phyloP scores from a whole-genome alignment of 129 eudicot species.

The Helichrysum umbraculigerum region DNA sequence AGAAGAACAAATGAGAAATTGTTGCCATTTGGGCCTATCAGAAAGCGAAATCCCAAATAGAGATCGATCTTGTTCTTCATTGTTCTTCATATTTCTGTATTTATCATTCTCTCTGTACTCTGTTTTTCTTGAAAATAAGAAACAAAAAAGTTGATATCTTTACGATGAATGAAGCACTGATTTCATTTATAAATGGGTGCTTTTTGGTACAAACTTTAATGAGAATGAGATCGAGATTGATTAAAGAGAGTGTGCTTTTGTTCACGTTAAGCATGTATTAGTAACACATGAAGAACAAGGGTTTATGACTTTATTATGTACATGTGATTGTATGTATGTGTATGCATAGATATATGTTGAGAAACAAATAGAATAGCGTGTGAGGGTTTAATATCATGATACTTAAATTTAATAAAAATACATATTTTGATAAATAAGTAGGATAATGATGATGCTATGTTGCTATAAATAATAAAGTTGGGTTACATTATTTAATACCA shows the following conservation, averaged over 20 bases:
- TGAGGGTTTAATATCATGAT: too few species aligned
- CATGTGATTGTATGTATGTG: not conserved
- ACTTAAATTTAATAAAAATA: too few species aligned
- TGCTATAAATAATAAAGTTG: too few species aligned
- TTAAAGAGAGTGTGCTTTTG: not conserved
- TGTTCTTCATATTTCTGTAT: slow-evolving; percentile 45
- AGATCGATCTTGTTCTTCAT: slow-evolving; percentile 58
- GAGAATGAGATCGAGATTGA: not conserved
- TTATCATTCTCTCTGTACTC: not conserved
- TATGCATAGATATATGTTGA: not conserved
- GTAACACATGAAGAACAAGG: not conserved
- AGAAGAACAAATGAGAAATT: slow-evolving; percentile 72
- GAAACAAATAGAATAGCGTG: too few species aligned
- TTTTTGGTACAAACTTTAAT: not conserved
- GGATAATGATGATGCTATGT: too few species aligned
- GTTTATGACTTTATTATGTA: not conserved
- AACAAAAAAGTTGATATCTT: not conserved
- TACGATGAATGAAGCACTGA: not conserved
- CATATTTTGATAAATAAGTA: too few species aligned
- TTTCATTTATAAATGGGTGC: not conserved
- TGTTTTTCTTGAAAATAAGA: not conserved
- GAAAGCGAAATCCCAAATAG: slow-evolving; percentile 62
- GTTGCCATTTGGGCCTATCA: slow-evolving; percentile 65
- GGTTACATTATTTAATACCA: too few species aligned
- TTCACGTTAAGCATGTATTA: not conserved